Evolutionary conservation across 202 grass and related monocot species (phyloP), one percentile per base, ranked within the genome.

Genomic region (Setaria italica): DNA sequence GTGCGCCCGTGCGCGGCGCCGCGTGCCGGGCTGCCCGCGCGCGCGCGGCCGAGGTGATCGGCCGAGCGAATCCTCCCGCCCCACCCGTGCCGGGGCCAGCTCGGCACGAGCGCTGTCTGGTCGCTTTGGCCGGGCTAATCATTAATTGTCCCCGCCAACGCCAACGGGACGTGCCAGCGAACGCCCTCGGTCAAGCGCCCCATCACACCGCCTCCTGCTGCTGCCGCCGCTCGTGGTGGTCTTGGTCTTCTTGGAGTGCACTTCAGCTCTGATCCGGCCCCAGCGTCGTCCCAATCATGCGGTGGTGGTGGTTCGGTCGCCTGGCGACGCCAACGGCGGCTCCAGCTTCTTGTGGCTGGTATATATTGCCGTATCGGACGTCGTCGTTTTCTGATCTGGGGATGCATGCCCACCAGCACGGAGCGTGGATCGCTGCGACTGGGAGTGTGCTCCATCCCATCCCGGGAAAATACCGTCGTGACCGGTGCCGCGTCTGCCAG

Each of bases 141-240:
- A 30, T 80, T 25, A 25, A 25, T 25, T 69, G 81, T 12, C 67
- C 37, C 35, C 43, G 15, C 25, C 67, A 79, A 17, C 35, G 35
- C 35, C 57, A 79, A 17, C 68, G 60, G 34, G 25, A 79, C 14
- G 42, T 67, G 30, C 34, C 82, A 73, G 43, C 63, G 29, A 33
- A 66, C 66, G 35, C 48, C 20, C 25, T n/a, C 17, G 49, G 74
- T 90, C 79, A 86, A 86, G 25, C 11, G 11, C 64, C 58, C 56
- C 66, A 78, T 41, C 62, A 9, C 50, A 3, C 43, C 53, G 17
- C 7, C 25, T 9, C 2, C 37, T 47, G 8, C 49, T 39, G 39
- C 50, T 75, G 5, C 12, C 16, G 25, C 32, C 11, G 2, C 50
- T 46, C 7, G 9, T 39, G 16, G 6, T 60, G 74, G 55, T 55